Evolutionary conservation across 73 alveolate genomes (phyloP), one percentile per base, ranked within the genome.

Genomic region (Breviolum minutum): DNA sequence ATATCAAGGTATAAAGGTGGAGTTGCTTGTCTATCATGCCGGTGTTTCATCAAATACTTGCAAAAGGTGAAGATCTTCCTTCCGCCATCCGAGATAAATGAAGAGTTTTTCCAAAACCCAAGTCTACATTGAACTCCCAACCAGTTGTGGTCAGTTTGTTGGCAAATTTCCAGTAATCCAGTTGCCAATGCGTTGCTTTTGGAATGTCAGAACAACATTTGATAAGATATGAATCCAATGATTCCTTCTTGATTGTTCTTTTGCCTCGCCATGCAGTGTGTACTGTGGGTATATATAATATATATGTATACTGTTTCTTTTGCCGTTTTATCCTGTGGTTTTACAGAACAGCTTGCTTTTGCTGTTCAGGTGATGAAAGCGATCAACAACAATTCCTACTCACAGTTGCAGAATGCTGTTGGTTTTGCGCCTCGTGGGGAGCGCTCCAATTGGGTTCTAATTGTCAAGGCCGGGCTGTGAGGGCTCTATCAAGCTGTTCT

Each of bases 391-490:
- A 94, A 94, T 73, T 94, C 99, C 40, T 30, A 30, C 22, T 19
- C 61, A 6, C 99, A 94, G 71, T 63, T 94, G 92, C 94, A 61
- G 71, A 94, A 29, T 48, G 99, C 99, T 3, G 63, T 94, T 62
- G 63, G 69, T 60, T 17, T 73, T 10, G 99, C 99, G 62, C 99
- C 99, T 6, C 94, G 99, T 7, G 99, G 97, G 26, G 94, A 94
- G 73, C 99, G 99, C 63, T 27, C 77, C 84, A 94, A 79, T 30
- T 94, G 99, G 99, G 94, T 94, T 40, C 73, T 94, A 94, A 77
- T 94, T 30, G 99, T 94, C 24, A 92, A 92, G 95, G 95, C 64
- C 3, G 80, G 80, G 5, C 27, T 2, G 80, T 17, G 80, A 24
- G 27, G 20, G 27, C 26, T 69, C 2, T 69, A 5, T 20, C 80